Base-by-base conservation (phyloP, 345 rosid genomes). In the Salix caprea region DNA sequence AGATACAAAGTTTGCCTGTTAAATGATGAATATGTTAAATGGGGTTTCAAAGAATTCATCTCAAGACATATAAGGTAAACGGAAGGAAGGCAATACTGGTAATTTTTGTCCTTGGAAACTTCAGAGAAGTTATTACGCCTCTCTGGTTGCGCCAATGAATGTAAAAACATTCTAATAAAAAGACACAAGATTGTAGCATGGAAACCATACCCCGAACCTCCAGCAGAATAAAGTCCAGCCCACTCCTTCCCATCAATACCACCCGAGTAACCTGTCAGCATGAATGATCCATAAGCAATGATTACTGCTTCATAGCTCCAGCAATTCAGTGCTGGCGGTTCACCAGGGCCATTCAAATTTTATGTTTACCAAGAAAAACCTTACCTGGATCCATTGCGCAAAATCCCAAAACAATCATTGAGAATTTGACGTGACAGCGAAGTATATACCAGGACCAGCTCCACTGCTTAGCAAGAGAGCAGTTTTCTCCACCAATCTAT, bases 161-260 rank as follows among this genome's bases (percentile, higher is more conserved):
- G 28, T 58, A n/a, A 62, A 69, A 46, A 73, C 37, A 24, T 56
- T 50, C 4, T 10, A 23, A 42, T 15, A 30, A 10, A 73, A 66
- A 71, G 66, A 46, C 26, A 34, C 24, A 16, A 24, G 82, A 66
- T 26, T 72, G 37, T 64, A 78, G 73, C 11, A 52, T 42, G 44
- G 12, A 69, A 74, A 68, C 74, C 85, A 48, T 76, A 95, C 97
- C 97, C 88, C 21, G 96, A 89, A 69, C 86, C 78, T 70, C 82
- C 89, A 30, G 89, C 83, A 66, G 79, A 80, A 75, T 89, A 93
- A n/a, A 95, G 88, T 81, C 91, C 85, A 62, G 99, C 99, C 74
- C 86, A 93, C 78, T 95, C 97, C 79, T 91, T 93, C 46, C 84
- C 99, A 79, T 95, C 99, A 76, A 95, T 90, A 95, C 97, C 99